Base-by-base conservation (phyloP, 2,329 filamentous ascomycete species). In the Epichloe hybrida region DNA sequence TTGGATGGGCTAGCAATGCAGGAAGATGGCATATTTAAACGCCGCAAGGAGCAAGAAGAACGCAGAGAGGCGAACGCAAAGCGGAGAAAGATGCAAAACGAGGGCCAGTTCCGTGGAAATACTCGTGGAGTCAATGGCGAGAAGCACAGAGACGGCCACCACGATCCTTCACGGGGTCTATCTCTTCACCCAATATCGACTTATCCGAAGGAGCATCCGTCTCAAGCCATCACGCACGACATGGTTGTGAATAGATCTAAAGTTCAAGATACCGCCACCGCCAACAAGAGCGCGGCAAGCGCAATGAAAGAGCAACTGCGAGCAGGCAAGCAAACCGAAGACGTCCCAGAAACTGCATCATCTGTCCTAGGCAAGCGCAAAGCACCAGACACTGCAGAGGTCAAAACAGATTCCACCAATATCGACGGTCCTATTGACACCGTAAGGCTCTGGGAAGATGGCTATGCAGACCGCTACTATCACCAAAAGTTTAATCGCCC, bases 381-480 rank as follows among this genome's bases (percentile, higher is more conserved):
- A 64, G 13, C 76, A 80, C 7, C 66, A 67, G 27, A 27, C 13
- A 15, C n/a, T 40, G 13, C 37, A 6, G 27, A 41, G 23, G 11
- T n/a, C 36, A 15, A 37, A 20, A n/a, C 12, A 42, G 5, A 27
- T 27, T 36, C 17, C 17, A 13, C 17, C 17, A 43, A 34, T 23
- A 21, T 21, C 12, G 83, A 86, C 40, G 76, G 78, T 17, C 80
- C 85, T 2, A 74, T 81, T 53, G 93, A 98, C 62, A 88, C 83
- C 17, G 86, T 98, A 49, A 81, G 84, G 53, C 73, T 98, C 12
- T 98, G 93, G 93, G 93, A 98, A 63, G 83, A 90, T 49, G 93
- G 93, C 7, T 98, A 98, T 64, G 83, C 85, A 48, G 91, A 96
- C 68, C 80, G 93, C 45, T 98, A 98, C 67, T 98, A 98, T 64